Evolutionary conservation across 345 rosid species (phyloP).

Genomic region (Acer saccharum): DNA sequence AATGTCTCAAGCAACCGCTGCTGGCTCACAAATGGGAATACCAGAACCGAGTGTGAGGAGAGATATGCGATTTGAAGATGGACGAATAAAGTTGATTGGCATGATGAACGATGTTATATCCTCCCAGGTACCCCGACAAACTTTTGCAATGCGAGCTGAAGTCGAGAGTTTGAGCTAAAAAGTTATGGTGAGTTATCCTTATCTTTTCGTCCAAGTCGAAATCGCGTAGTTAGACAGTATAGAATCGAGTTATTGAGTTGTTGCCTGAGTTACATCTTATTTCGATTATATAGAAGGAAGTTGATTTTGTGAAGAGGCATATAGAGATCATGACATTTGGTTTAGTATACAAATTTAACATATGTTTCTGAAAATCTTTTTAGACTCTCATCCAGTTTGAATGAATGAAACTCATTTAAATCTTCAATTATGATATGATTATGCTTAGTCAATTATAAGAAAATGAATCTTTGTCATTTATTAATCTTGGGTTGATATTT

Average conservation of each 20-base stretch:
- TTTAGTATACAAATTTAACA: slow-evolving; percentile 11
- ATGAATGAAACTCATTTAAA: slow-evolving; percentile 13
- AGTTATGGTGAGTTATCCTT: neutral
- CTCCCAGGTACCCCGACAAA: slow-evolving; percentile 42
- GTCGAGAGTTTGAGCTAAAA: slow-evolving; percentile 46
- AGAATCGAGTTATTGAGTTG: neutral
- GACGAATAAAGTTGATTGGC: slow-evolving; percentile 47
- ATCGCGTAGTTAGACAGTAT: neutral
- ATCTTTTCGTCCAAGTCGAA: neutral
- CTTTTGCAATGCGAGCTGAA: slow-evolving; percentile 53
- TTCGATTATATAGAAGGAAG: slow-evolving; percentile 9
- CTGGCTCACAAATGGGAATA: slow-evolving; percentile 37
- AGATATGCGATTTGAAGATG: slow-evolving; percentile 42
- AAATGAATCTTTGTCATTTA: neutral
- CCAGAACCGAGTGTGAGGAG: slow-evolving; percentile 41
- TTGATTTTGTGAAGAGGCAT: slow-evolving; percentile 21
- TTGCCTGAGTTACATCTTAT: neutral
- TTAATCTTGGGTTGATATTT: neutral
- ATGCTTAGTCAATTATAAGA: neutral
- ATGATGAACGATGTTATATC: slow-evolving; percentile 37
- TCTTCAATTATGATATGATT: neutral
- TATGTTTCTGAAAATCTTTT: neutral
- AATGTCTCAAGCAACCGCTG: slow-evolving; percentile 28
- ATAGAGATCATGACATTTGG: slow-evolving; percentile 20
- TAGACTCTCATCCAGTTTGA: neutral